Conservation (phyloP, 441 rosid genomes). For the Rhodomyrtus psidioides region DNA sequence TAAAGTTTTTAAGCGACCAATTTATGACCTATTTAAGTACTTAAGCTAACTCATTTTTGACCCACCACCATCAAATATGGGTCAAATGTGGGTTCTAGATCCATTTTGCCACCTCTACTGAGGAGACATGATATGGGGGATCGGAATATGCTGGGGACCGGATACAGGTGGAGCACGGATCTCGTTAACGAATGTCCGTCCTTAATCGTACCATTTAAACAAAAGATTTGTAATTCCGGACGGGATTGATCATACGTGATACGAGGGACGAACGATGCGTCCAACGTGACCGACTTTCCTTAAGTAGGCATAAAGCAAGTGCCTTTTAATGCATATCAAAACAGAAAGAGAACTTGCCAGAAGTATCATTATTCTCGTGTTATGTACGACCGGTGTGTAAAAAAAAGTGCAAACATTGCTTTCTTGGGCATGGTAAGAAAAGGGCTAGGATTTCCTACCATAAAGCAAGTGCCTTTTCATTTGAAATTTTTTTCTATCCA, state of each 20-base stretch:
- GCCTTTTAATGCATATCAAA: neutral
- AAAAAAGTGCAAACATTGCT: neutral
- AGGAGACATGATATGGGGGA: neutral
- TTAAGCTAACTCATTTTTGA: no score
- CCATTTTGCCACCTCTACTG: no score
- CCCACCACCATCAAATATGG: no score
- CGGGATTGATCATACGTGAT: no score
- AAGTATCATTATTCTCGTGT: neutral
- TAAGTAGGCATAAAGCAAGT: neutral
- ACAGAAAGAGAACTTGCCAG: neutral
- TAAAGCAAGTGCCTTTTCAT: no score
- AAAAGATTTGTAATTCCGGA: neutral
- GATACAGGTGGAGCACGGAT: accelerated
- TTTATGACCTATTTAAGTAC: no score
- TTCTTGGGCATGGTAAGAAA: neutral
- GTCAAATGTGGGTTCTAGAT: no score
- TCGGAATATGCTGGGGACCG: neutral
- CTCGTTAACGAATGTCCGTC: neutral
- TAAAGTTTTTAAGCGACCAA: no score
- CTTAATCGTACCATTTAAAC: neutral
- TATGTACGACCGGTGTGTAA: neutral
- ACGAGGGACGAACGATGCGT: neutral
- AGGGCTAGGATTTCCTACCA: no score
- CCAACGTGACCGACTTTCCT: neutral
- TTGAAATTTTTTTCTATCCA: no score